Base-by-base conservation (phyloP, 2,329 filamentous ascomycete species). In the Pseudocercospora crystallina region DNA sequence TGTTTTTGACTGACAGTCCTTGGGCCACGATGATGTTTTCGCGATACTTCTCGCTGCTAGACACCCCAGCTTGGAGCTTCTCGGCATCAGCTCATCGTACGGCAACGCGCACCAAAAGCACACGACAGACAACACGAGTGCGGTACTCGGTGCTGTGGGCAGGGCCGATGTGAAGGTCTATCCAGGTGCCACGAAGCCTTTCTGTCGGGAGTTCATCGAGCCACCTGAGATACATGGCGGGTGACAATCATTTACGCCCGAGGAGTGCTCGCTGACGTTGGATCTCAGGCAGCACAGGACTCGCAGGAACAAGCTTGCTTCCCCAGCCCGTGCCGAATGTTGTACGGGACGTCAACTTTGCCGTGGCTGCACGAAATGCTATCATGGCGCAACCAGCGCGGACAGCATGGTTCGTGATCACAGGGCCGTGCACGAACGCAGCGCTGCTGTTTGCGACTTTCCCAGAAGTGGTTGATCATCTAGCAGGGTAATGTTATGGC, bases 11-110 rank as follows among this genome's bases (percentile, higher is more conserved):
- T 39, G 36, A 39, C n/a, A 20, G 5, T 15, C 8, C 36, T 39
- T 17, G 29, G 36, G 72, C 29, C 72, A 75, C 59, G 85, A 87
- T 80, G 91, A 96, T 68, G 87, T 84, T 20, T 96, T 96, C 68
- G 92, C 92, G 30, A 92, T 96, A 54, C 81, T 96, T 20, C 75
- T 96, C 10, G 83, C 87, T 8, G 87, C 87, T 2, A 85, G 94
- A 65, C 88, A 95, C 66, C 90, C 89, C 0, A 76, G 77, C 34
- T 78, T 95, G 62, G 76, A 84, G 42, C 81, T 96, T n/a, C 77
- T 96, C 2, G 91, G 91, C 20, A 82, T 96, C 60, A 94, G 87
- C 55, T 95, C 90, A 8, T 87, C 95, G 52, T 90, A 95, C 70
- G 91, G 92, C 62, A 96, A 96, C 71, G 85, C 90, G 5, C 84